Percentiles rank a stretch among this genome's conserved stretches.
Evolutionary conservation across 345 rosid species (phyloP).

Genomic region (Eucalyptus shirleyi): DNA sequence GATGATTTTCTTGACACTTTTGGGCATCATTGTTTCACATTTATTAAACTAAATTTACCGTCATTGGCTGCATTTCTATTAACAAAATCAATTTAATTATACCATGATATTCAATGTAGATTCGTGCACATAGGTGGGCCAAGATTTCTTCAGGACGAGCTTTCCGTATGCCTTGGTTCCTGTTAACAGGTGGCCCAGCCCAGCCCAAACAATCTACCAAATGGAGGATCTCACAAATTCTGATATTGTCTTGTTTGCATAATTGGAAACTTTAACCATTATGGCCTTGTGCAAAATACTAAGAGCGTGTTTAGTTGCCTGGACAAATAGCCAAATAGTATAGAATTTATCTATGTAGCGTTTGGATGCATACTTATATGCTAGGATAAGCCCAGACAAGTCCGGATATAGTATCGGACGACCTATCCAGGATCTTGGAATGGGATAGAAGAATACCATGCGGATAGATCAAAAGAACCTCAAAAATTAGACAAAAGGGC

Average conservation of each 20-base stretch:
- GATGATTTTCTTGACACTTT: not conserved
- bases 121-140: not conserved
- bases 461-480: not conserved
- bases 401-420: not conserved
- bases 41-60: not conserved
- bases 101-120: not conserved
- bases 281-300: not conserved
- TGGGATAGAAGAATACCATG: not conserved
- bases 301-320: not conserved
- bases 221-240: not conserved
- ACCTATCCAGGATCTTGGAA: not conserved
- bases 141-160: not conserved
- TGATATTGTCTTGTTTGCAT: not conserved
- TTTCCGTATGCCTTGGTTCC: not conserved
- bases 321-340: not conserved
- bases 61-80: not conserved
- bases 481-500: not conserved
- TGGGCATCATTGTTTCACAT: not conserved
- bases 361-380: not conserved
- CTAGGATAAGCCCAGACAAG: not conserved
- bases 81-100: not conserved
- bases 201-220: not conserved
- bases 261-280: not conserved
- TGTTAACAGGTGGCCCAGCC: not conserved
- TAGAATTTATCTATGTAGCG: not conserved